A percentile compares a stretch with the other conserved stretches of the same genome.
These are phyloP conservation scores for Sordariomycetes sp. DNA, from an alignment of 2,329 filamentous ascomycete genomes.

Conservation along the genomic window DNA sequence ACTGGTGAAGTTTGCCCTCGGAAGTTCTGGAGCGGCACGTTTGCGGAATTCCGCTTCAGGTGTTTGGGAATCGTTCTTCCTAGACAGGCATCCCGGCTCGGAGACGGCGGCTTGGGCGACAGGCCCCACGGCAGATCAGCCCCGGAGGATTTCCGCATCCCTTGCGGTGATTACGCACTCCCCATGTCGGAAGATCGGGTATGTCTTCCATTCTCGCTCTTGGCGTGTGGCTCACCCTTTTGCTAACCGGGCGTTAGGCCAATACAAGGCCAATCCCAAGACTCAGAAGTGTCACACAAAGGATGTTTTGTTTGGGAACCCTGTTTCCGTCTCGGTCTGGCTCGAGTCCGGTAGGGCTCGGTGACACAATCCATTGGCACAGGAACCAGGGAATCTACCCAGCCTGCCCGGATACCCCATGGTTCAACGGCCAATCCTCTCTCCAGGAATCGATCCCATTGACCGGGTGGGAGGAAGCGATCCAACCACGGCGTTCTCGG, in stretches of 20 bases:
- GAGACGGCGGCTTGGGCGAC: neutral
- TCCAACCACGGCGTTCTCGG: neutral
- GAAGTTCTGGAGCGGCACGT: neutral
- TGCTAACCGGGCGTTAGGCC: neutral
- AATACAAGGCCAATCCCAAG: neutral
- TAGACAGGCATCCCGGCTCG: neutral
- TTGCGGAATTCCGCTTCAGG: constrained; percentile 1
- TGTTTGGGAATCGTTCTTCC: neutral
- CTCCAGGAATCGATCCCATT: neutral
- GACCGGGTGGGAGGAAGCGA: neutral
- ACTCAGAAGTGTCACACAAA: neutral
- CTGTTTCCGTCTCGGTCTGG: neutral
- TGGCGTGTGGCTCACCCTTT: neutral
- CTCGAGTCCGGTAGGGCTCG: neutral
- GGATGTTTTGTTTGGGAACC: neutral
- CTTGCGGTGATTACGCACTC: neutral
- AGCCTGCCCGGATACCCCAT: neutral
- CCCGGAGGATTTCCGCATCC: neutral
- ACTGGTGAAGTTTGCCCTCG: constrained; percentile 11
- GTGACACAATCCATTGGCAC: neutral
- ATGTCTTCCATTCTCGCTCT: neutral
- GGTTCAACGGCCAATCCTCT: neutral
- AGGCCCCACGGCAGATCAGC: neutral
- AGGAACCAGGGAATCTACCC: neutral
- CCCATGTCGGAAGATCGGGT: neutral